Base-by-base conservation (phyloP, 306 rosid species). In the Trichosanthes truncata region DNA sequence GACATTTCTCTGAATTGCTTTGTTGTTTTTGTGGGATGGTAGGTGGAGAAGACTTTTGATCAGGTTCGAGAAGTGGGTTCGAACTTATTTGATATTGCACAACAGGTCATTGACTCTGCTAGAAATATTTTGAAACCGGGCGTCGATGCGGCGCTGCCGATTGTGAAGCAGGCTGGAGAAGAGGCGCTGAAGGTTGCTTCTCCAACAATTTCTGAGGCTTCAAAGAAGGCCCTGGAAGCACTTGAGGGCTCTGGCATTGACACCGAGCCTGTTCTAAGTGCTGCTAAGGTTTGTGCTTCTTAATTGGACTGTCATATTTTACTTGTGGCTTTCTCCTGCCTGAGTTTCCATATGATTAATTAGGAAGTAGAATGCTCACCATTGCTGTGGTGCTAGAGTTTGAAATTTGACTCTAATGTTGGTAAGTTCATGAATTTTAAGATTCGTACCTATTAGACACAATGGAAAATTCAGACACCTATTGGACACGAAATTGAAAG, bases 31-130 rank as follows among this genome's bases (percentile, higher is more conserved):
- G 49, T 56, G 77, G 62, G 45, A 45, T 82, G 62, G 40, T 67
- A 91, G 98, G 95, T 87, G 86, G 98, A 93, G 93, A 86, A 90
- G 76, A 89, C 97, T 14, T 63, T 95, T 38, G 93, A 91, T 63
- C 91, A 91, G 84, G 89, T 89, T 87, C 96, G 90, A 88, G 94
- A 83, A 83, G 88, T 74, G 84, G 89, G 92, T 75, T 91, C 97
- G 25, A 81, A 85, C 78, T 81, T 95, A 33, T 31, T 89, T 3
- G 92, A 86, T 26, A 55, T 82, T 14, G 83, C 96, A 51, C 87
- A 71, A 80, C 85, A 81, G 52, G 81, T 85, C 23, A 67, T 89
- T 76, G 90, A 89, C 18, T 79, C 80, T 38, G 40, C 91, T 4
- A 78, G 82, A 78, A 91, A 74, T 82, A 89, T 87, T 79, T 77